Conservation (phyloP, 768 basidiomycete genomes). For the Lyophyllum semitale region DNA sequence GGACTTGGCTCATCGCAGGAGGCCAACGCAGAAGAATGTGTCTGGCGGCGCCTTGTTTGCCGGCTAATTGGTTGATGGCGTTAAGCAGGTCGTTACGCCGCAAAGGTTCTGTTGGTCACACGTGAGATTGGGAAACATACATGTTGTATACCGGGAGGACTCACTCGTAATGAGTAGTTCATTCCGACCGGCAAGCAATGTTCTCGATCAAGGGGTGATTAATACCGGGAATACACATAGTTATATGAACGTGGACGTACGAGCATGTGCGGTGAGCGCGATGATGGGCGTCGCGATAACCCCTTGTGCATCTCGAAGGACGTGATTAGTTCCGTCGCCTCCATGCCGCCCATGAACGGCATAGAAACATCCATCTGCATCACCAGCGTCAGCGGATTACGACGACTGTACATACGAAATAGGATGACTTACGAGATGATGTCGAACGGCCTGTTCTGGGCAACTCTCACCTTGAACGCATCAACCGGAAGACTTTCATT, state of each 20-base stretch:
- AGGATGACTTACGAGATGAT: slow-evolving; percentile 75
- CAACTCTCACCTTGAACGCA: slow-evolving; percentile 79
- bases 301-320: slow-evolving; percentile 71
- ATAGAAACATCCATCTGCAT: slow-evolving; percentile 95
- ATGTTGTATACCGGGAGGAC: slow-evolving; percentile 20
- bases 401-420: background rate
- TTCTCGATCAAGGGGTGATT: slow-evolving; percentile 50
- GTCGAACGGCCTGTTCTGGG: slow-evolving; percentile 77
- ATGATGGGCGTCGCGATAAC: slow-evolving; percentile 84
- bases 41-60: slow-evolving; percentile 53
- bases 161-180: slow-evolving; percentile 81
- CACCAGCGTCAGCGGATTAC: slow-evolving; percentile 3
- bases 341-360: slow-evolving; percentile 99
- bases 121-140: slow-evolving; percentile 7
- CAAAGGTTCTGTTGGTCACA: slow-evolving; percentile 59
- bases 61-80: slow-evolving; percentile 78
- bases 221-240: too few species aligned
- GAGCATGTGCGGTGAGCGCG: slow-evolving; percentile 96
- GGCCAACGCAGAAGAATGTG: slow-evolving; percentile 28
- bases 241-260: too few species aligned
- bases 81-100: slow-evolving; percentile 79
- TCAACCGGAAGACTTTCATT: slow-evolving; percentile 95
- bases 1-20: slow-evolving; percentile 1
- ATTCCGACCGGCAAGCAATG: slow-evolving; percentile 52
- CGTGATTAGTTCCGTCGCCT: slow-evolving; percentile 92